Base-by-base conservation (phyloP, 495 filamentous ascomycete species). In the Penicillium mononematosum region DNA sequence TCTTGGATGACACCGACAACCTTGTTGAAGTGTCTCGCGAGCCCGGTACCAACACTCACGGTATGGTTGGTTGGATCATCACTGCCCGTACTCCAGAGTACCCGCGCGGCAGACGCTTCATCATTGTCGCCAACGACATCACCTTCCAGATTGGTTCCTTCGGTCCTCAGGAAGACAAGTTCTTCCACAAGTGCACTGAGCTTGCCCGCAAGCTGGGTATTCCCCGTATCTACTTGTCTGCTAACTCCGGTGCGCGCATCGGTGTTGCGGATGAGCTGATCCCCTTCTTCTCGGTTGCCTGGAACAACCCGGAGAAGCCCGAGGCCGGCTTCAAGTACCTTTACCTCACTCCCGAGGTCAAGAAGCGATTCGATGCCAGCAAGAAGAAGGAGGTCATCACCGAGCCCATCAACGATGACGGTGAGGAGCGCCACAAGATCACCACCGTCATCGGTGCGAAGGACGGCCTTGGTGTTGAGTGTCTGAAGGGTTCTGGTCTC, bases 141-240 rank as follows among this genome's bases (percentile, higher is more conserved):
- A 98, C 94, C 22, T 98, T 90, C 81, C 94, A 94, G 80, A 98
- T 98, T 64, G 94, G 94, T 65, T 96, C 91, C 16, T 98, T 98
- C 73, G 94, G 94, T 50, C 94, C 94, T 17, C 84, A 84, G 73
- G 94, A 98, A 78, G 94, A 98, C 73, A 88, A 89, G 61, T 98
- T 96, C 85, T 98, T 98, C 85, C 86, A 91, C 79, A 97, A 97
- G 82, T 98, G 94, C 75, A 96, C 94, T 12, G 92, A 98, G 74
- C 81, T 97, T 56, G 94, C 94, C 51, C 82, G 92, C 59, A 92
- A 88, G 76, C 77, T 96, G 51, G 94, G 94, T 46, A 96, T 98
- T 68, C 94, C 94, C 19, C 88, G 94, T 42, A 94, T 98, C 69
- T 98, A 98, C 72, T 81, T 98, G 29, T 98, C 95, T 71, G 94